Conservation (phyloP, 2,329 filamentous ascomycete genomes). For the Botrytis paeoniae region DNA sequence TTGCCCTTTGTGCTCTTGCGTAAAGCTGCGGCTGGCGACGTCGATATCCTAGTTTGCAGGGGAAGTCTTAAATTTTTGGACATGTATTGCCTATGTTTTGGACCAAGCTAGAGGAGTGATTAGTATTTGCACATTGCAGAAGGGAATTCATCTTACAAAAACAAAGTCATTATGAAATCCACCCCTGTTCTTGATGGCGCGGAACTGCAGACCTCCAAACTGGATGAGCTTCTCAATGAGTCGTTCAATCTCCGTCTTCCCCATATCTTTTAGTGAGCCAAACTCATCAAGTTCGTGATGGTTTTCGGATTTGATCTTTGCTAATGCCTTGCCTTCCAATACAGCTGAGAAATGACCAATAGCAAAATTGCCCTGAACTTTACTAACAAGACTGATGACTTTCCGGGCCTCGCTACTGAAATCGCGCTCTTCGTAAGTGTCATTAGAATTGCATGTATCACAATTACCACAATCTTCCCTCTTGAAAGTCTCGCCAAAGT, state of each 20-base stretch:
- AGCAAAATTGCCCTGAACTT: conserved; percentile 61
- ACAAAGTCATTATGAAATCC: conserved; percentile 75
- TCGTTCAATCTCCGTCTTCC: conserved; percentile 73
- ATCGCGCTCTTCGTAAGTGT: conserved; percentile 68
- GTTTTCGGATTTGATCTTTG: conserved; percentile 49
- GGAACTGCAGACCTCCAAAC: conserved; percentile 71
- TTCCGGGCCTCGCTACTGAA: conserved; percentile 71
- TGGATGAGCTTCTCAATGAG: conserved; percentile 70
- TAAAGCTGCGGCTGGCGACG: conserved; percentile 36
- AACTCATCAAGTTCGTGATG: conserved; percentile 47
- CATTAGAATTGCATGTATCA: conserved; percentile 81
- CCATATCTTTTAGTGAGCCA: conserved; percentile 67
- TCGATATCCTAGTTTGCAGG: conserved; percentile 34
- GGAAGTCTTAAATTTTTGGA: conserved; percentile 32
- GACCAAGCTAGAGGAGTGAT: conserved; percentile 39
- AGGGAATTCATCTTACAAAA: conserved; percentile 46
- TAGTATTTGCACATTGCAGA: background rate
- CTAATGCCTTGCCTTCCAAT: conserved; percentile 65
- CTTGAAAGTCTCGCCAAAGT: conserved; percentile 86
- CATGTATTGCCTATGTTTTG: conserved; percentile 32
- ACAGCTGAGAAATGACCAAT: conserved; percentile 80
- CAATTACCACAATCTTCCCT: conserved; percentile 71
- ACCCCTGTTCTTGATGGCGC: conserved; percentile 60
- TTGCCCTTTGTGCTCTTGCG: conserved; percentile 32
- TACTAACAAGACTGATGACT: conserved; percentile 65